These are phyloP conservation scores for Dictyostelium purpureum DNA, from an alignment of 78 protist species.

Conservation along the genomic window DNA sequence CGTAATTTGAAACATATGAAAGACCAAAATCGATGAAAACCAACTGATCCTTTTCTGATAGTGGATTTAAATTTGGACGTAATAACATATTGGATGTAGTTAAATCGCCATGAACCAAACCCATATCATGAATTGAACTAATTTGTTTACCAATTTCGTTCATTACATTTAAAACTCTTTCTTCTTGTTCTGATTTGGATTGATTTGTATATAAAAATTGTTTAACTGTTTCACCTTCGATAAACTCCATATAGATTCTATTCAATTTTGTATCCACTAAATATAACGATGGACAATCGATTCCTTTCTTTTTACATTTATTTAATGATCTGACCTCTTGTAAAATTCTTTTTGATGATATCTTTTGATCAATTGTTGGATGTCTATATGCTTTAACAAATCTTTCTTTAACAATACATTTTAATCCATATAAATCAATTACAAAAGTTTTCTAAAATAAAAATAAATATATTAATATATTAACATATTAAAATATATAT, in stretches of 20 bases:
- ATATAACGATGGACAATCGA: conserved; percentile 52
- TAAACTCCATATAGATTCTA: conserved; percentile 71
- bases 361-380: conserved; percentile 76
- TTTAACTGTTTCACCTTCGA: conserved; percentile 72
- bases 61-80: neutral
- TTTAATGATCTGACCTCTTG: conserved; percentile 66
- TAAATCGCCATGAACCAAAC: conserved; percentile 92
- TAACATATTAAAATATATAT: neutral
- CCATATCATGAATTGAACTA: conserved; percentile 77
- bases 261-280: conserved; percentile 8
- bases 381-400: conserved; percentile 86
- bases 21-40: conserved; percentile 95
- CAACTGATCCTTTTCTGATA: neutral
- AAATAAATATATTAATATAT: neutral
- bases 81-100: conserved; percentile 91
- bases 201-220: conserved; percentile 4
- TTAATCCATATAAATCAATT: conserved; percentile 41
- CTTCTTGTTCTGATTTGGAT: neutral
- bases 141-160: conserved; percentile 78
- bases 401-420: conserved; percentile 88
- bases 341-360: conserved; percentile 54
- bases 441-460: conserved; percentile 52
- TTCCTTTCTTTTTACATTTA: conserved; percentile 61
- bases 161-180: neutral
- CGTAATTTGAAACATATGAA: conserved; percentile 16